Evolutionary conservation across 2,329 filamentous ascomycete species (phyloP).

Genomic region (Aspergillus fructus): DNA sequence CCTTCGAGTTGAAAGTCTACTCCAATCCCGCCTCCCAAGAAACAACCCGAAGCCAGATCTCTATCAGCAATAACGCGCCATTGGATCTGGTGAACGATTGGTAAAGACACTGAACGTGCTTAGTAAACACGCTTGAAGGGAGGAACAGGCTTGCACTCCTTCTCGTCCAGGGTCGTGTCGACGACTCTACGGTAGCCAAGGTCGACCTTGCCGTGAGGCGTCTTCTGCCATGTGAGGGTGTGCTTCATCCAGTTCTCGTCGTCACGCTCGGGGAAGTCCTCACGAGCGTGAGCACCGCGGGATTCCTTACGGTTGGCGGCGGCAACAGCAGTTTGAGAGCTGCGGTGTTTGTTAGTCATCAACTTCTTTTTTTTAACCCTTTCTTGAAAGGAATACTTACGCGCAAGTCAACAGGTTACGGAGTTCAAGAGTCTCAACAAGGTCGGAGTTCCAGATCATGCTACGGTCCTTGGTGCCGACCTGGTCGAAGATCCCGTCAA

Average conservation of each 20-base stretch:
- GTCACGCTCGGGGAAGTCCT: conserved; percentile 94
- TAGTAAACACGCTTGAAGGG: conserved; percentile 77
- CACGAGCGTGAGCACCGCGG: conserved; percentile 92
- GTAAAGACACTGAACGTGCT: conserved; percentile 11
- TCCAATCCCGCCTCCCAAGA: conserved; percentile 2
- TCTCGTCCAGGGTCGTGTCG: conserved; percentile 82
- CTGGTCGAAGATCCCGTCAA: conserved; percentile 76
- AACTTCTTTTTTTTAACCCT: not conserved
- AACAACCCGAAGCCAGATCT: conserved; percentile 1
- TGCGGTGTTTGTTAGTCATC: conserved; percentile 30
- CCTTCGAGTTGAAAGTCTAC: conserved; percentile 14
- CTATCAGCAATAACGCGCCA: conserved; percentile 3
- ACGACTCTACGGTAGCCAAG: conserved; percentile 83
- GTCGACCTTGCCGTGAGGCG: conserved; percentile 82
- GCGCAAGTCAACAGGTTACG: conserved; percentile 95
- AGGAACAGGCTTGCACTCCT: conserved; percentile 92
- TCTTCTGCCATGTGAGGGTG: conserved; percentile 92
- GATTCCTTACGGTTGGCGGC: conserved; percentile 96
- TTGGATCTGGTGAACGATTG: not conserved
- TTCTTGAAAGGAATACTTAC: conserved; percentile 54
- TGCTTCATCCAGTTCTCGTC: conserved; percentile 99
- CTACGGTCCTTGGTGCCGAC: conserved; percentile 96
- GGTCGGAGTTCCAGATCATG: conserved; percentile 99
- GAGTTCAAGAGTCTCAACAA: conserved; percentile 93
- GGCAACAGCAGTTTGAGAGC: conserved; percentile 84